Evolutionary conservation across 805 yeast species (phyloP).

Genomic region (Candida dajiaensis): DNA sequence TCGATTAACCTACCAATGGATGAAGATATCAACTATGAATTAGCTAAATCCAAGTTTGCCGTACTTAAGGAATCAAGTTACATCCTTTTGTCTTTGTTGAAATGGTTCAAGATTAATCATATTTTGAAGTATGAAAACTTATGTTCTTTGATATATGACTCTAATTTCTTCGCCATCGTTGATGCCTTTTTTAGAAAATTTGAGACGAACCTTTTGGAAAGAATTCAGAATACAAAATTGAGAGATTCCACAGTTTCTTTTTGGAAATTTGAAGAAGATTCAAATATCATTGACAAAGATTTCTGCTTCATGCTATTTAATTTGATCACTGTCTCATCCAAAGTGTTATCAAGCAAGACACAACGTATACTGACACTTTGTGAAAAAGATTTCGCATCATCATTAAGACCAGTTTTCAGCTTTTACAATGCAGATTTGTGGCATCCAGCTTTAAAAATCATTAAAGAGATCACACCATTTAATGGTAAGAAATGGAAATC

Average conservation of each 20-base stretch:
- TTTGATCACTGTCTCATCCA: slow-evolving; percentile 49
- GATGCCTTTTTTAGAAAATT: slow-evolving; percentile 14
- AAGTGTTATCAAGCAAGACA: slow-evolving; percentile 58
- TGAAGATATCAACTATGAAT: slow-evolving; percentile 38
- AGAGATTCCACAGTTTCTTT: slow-evolving; percentile 1
- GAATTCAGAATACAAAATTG: slow-evolving; percentile 24
- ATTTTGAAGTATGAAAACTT: slow-evolving; percentile 74
- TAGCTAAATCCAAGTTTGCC: slow-evolving; percentile 55
- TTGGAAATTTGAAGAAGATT: slow-evolving; percentile 5
- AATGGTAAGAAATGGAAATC: slow-evolving; percentile 94
- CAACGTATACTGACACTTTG: slow-evolving; percentile 64
- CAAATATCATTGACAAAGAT: slow-evolving; percentile 16
- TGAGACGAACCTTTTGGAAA: slow-evolving; percentile 23
- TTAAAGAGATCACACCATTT: slow-evolving; percentile 79
- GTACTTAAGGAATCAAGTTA: slow-evolving; percentile 54
- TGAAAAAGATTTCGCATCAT: slow-evolving; percentile 58
- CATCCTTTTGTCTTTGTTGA: slow-evolving; percentile 45
- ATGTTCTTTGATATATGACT: slow-evolving; percentile 66
- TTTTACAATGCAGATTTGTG: slow-evolving; percentile 60
- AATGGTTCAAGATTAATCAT: slow-evolving; percentile 80
- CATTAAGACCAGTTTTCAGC: slow-evolving; percentile 49
- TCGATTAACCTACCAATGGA: slow-evolving; percentile 4
- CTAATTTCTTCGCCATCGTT: slow-evolving; percentile 38
- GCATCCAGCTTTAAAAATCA: slow-evolving; percentile 62
- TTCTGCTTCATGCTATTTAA: slow-evolving; percentile 45